These are phyloP conservation scores for Martensiomyces pterosporus DNA, from an alignment of 192 early-diverging fungal species.

Conservation along the genomic window DNA sequence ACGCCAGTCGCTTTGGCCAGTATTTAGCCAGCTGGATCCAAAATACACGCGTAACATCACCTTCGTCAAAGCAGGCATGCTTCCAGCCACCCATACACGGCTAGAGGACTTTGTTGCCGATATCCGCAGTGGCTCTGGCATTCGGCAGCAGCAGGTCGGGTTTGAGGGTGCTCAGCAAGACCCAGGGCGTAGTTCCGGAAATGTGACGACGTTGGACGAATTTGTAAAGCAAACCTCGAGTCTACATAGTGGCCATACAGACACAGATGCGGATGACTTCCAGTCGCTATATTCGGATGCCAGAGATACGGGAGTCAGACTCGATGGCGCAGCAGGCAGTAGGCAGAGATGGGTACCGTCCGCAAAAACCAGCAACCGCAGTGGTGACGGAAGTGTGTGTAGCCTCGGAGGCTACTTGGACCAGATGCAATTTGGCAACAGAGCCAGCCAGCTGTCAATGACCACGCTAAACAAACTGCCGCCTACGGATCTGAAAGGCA, in stretches of 20 bases:
- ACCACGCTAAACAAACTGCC: neutral
- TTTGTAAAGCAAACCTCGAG: slow-evolving; percentile 10
- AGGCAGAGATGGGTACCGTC: neutral
- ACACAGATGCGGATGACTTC: slow-evolving; percentile 30
- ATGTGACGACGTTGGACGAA: slow-evolving; percentile 8
- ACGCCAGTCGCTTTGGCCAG: slow-evolving; percentile 19
- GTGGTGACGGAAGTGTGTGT: neutral
- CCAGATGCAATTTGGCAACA: neutral
- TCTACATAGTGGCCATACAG: slow-evolving; percentile 10
- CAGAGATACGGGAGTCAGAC: neutral
- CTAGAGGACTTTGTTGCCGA: neutral
- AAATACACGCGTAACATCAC: neutral
- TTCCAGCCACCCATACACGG: neutral
- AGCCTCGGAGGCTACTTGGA: neutral
- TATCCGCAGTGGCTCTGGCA: neutral
- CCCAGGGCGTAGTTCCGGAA: neutral
- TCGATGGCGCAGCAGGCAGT: neutral
- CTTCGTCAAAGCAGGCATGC: slow-evolving; percentile 12
- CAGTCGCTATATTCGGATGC: slow-evolving; percentile 31
- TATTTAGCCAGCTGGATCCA: slow-evolving; percentile 6
- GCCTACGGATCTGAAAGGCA: neutral
- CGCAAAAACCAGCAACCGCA: neutral
- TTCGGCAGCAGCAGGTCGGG: neutral
- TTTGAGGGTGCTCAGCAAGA: neutral
- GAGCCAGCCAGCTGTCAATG: neutral